Base-by-base conservation (phyloP, 2,329 filamentous ascomycete genomes). In the Aspergillus thermomutatus region DNA sequence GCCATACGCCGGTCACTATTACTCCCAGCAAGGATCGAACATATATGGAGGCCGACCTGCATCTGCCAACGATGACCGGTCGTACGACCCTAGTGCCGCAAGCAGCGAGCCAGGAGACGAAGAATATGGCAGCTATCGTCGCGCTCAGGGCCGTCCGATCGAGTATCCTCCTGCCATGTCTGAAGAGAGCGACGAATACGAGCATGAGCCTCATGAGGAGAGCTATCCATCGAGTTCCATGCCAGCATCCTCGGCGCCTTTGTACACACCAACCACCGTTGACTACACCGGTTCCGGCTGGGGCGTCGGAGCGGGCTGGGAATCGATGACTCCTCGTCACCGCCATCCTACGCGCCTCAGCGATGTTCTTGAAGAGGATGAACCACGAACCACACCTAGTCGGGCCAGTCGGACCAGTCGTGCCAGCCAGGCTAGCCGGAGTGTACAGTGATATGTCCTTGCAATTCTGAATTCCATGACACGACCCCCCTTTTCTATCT, bases 281-380 rank as follows among this genome's bases (percentile, higher is more conserved):
- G 88, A 91, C 66, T 91, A 91, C 68, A 80, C 82, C 4, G 88
- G 87, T 47, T 77, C 84, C 47, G 86, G 83, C 23, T 91, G 87
- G 73, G 86, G 80, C n/a, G 73, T 80, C 7, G 83, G 84, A 1
- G 82, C 86, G 2, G 87, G 84, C 17, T 95, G 91, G 90, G 90
- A 94, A 61, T 75, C 77, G n/a, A 79, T 91, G 60, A 87, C 88
- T 25, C 83, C 87, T 5, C 72, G 80, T 55, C 92, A 96, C 73
- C 90, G 94, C 64, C 91, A 96, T 74, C 92, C 92, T 0, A 96
- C 92, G 8, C 81, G 92, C 55, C 79, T 96, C 60, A 96, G 91
- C 72, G 92, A 96, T 74, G 92, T 96, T 27, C 82, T 94, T 28
- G 89, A 92, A 69, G 91, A 95, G 61, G 90, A 94, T 64, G 91